These are phyloP conservation scores for Coniochaeta sp. DNA, from an alignment of 2,329 filamentous ascomycete species.

Conservation along the genomic window DNA sequence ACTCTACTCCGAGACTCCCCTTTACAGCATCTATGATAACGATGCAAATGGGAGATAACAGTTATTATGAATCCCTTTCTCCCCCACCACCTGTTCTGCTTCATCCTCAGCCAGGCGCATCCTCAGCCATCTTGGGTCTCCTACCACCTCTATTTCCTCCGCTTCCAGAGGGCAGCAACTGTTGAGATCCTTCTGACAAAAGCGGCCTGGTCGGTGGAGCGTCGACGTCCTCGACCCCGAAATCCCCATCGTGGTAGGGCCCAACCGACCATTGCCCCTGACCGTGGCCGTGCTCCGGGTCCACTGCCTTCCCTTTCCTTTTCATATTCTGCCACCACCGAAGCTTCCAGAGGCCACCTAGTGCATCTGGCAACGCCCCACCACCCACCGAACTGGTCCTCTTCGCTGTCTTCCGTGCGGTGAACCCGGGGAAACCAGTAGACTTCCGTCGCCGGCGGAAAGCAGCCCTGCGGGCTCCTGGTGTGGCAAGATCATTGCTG, in stretches of 20 bases:
- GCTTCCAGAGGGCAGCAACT: neutral
- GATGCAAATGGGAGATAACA: neutral
- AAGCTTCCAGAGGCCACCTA: conserved; percentile 46
- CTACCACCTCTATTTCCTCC: neutral
- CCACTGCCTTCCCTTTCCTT: neutral
- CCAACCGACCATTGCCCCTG: neutral
- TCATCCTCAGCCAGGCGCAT: neutral
- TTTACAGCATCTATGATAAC: neutral
- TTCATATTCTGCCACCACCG: conserved; percentile 40
- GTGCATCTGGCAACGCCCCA: conserved; percentile 38
- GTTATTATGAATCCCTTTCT: neutral
- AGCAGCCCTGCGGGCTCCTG: conserved; percentile 14
- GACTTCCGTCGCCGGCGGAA: conserved; percentile 46
- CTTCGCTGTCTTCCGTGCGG: conserved; percentile 37
- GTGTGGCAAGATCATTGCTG: conserved; percentile 8
- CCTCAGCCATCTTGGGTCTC: neutral
- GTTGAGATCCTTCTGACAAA: neutral
- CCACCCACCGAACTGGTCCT: conserved; percentile 22
- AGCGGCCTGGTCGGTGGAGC: neutral
- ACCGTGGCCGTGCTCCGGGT: neutral
- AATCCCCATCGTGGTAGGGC: neutral
- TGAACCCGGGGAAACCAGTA: conserved; percentile 56
- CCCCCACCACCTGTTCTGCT: neutral
- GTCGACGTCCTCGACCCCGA: neutral
- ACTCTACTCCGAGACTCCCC: neutral